Base-by-base conservation (phyloP, 73 alveolate genomes). In the Durusdinium trenchii region DNA sequence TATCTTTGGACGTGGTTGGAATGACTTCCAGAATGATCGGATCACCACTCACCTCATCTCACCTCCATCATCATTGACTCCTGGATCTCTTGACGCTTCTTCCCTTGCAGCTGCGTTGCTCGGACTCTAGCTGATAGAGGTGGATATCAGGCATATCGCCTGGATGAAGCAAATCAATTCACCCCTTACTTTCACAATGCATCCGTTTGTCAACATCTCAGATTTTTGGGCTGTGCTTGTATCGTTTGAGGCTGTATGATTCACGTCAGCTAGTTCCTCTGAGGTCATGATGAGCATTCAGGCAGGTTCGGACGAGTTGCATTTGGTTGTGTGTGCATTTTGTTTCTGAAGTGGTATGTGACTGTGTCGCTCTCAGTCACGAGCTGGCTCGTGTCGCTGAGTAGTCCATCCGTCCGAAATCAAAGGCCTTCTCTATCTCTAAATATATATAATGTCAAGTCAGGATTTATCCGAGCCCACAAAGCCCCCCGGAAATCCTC, bases 121-220 rank as follows among this genome's bases (percentile, higher is more conserved):
- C 67, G 28, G 75, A 14, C 6, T 86, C 95, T 6, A 57, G 32
- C n/a, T 86, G 20, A 61, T 86, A 86, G 61, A 86, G 45, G 32
- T 86, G 95, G 57, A 86, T 60, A 61, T 86, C 81, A 0, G 95
- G 95, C 95, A 86, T 54, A 30, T 86, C 95, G 32, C 90, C 90
- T 76, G 36, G 28, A 45, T 60, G 2, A 47, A 7, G 61, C 0
- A 75, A 10, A 36, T 30, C 51, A 71, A 9, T 46, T 46, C 30
- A 71, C 64, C 20, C 20, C 28, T 54, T 9, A 9, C 28, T 54
- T 20, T 12, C 9, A 20, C 64, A 12, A 20, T 9, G 64, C 20
- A 20, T 20, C 9, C 28, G 20, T 12, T 20, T 54, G 64, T 20
- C 20, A 12, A 9, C 9, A 54, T 54, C 64, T 54, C 20, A 20